Conservation (phyloP, 164 flowering plant genomes). For the Saururus chinensis region DNA sequence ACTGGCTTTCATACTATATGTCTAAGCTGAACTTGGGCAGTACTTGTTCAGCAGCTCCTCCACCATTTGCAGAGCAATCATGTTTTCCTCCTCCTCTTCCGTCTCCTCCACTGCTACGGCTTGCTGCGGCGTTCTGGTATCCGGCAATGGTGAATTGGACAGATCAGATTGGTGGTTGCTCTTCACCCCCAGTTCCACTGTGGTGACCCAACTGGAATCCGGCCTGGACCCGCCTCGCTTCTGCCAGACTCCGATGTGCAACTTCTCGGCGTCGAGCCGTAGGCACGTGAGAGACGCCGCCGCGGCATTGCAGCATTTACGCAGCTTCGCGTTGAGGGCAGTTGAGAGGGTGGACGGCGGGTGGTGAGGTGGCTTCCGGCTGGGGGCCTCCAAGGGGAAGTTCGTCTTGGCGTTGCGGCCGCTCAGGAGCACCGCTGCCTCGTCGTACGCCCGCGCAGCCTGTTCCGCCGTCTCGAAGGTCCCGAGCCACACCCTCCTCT, state of each 20-base stretch:
- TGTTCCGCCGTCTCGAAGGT: constrained; percentile 76
- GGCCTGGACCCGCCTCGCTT: constrained; percentile 58
- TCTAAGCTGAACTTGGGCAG: constrained; percentile 13
- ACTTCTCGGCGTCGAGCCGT: constrained; percentile 66
- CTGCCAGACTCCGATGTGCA: constrained; percentile 89
- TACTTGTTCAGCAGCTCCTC: constrained; percentile 49
- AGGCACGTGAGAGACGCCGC: constrained; percentile 75
- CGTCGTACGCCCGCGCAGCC: constrained; percentile 76
- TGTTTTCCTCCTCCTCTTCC: constrained; percentile 33
- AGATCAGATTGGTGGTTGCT: neutral
- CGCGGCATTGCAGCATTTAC: constrained; percentile 46
- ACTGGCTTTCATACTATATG: too few species aligned
- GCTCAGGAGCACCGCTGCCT: constrained; percentile 61
- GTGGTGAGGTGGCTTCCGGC: constrained; percentile 5
- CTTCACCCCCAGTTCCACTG: constrained; percentile 44
- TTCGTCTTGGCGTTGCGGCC: constrained; percentile 81
- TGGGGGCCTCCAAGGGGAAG: constrained; percentile 29
- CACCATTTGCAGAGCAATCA: constrained; percentile 57
- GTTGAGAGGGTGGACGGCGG: constrained; percentile 29
- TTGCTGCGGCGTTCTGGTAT: neutral
- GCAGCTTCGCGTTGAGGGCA: constrained; percentile 49
- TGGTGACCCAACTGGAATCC: constrained; percentile 70
- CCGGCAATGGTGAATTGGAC: neutral
- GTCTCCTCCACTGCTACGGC: neutral
- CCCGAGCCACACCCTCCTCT: constrained; percentile 77